Conservation (phyloP, 2,329 filamentous ascomycete genomes). For the Byssoonygena ceratinophila region DNA sequence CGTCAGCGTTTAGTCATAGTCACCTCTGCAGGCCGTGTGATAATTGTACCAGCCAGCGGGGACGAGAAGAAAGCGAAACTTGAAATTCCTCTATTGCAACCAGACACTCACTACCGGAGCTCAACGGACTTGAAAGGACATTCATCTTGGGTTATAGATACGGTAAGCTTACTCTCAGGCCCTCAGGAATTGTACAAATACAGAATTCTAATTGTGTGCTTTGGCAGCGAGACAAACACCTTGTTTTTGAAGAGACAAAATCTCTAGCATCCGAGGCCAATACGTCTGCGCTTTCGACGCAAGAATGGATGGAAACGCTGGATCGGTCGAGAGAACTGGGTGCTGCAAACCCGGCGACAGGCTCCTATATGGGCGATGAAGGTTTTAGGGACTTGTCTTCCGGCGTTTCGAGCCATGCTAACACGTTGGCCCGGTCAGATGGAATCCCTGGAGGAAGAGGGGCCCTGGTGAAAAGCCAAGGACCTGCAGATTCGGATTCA, state of each 20-base stretch:
- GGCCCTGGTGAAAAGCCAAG: slow-evolving; percentile 35
- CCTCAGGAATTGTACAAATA: background rate
- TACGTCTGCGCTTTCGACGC: slow-evolving; percentile 56
- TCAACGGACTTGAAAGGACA: slow-evolving; percentile 79
- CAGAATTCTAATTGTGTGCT: background rate
- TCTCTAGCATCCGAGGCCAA: slow-evolving; percentile 53
- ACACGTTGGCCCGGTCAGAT: slow-evolving; percentile 34
- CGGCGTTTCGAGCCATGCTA: slow-evolving; percentile 56
- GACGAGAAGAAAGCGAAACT: slow-evolving; percentile 93
- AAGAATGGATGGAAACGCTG: slow-evolving; percentile 87
- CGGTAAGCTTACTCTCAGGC: slow-evolving; percentile 51
- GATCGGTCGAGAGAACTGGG: slow-evolving; percentile 80
- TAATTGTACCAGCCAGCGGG: slow-evolving; percentile 80
- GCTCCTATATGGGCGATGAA: slow-evolving; percentile 56
- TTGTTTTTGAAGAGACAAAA: slow-evolving; percentile 89
- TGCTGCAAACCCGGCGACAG: slow-evolving; percentile 50
- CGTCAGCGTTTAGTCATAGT: slow-evolving; percentile 88
- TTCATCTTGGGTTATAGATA: slow-evolving; percentile 82
- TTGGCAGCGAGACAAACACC: slow-evolving; percentile 70
- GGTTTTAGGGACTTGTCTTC: slow-evolving; percentile 59
- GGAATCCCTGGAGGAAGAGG: slow-evolving; percentile 38
- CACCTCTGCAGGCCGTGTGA: slow-evolving; percentile 78
- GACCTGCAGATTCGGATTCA: slow-evolving; percentile 41
- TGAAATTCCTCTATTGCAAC: slow-evolving; percentile 70
- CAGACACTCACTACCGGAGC: slow-evolving; percentile 67